A percentile compares a stretch with the other conserved stretches of the same genome.
Conservation (phyloP, 2,329 filamentous ascomycete genomes). For the Colletotrichum sublineola region DNA sequence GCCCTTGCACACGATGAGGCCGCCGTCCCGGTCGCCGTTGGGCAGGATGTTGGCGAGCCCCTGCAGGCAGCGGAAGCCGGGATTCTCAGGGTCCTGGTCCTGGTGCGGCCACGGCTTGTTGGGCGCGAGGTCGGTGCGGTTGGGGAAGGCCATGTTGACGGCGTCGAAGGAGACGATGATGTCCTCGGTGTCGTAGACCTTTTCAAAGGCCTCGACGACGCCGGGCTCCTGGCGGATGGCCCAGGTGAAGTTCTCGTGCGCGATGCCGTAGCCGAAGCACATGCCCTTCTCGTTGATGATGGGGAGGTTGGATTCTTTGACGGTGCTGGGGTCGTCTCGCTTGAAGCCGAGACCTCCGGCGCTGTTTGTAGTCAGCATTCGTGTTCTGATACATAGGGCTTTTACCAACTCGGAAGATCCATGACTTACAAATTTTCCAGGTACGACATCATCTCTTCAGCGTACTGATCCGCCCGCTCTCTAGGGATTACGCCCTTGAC, state of each 20-base stretch:
- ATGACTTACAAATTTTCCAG: conserved; percentile 19
- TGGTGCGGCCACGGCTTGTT: conserved; percentile 31
- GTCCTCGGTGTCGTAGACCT: conserved; percentile 27
- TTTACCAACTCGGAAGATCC: too few relatives aligned
- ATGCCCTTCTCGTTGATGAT: conserved; percentile 34
- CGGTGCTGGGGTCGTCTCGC: conserved; percentile 55
- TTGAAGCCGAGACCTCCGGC: conserved; percentile 41
- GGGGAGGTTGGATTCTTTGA: conserved; percentile 47
- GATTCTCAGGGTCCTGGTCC: conserved; percentile 27
- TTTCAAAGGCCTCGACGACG: conserved; percentile 25
- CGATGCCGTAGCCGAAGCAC: conserved; percentile 30
- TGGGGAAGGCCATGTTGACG: conserved; percentile 32
- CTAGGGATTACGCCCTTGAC: conserved; percentile 24
- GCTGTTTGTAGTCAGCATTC: not conserved
- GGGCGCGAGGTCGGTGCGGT: conserved; percentile 23
- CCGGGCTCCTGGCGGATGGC: conserved; percentile 23
- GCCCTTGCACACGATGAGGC: conserved; percentile 29
- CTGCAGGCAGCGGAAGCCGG: conserved; percentile 26
- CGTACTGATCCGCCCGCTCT: conserved; percentile 17
- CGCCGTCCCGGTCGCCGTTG: conserved; percentile 21
- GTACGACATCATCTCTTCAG: conserved; percentile 23
- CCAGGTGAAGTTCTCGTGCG: conserved; percentile 31
- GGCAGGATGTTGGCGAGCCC: conserved; percentile 24
- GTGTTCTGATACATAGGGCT: too few relatives aligned
- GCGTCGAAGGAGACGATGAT: conserved; percentile 31